phyloP scores from a whole-genome alignment of 805 yeast genomes.

The Saccharomycopsis amapae region DNA sequence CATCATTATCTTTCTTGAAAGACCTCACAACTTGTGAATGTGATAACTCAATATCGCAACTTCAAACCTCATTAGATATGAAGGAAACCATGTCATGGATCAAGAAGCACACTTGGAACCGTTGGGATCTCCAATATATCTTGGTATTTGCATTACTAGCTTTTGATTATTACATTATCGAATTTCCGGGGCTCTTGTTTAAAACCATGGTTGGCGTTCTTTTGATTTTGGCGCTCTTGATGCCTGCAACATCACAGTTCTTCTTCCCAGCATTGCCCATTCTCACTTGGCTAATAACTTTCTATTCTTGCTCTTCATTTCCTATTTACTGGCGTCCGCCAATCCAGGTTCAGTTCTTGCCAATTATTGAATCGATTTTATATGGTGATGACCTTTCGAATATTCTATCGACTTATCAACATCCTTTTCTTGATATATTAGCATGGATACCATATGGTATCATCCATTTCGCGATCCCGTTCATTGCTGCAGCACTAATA shows the following conservation, averaged over 20 bases:
- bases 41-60: too few species aligned
- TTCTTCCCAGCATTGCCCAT: conserved; percentile 80
- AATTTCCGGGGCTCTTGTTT: conserved; percentile 21
- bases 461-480: conserved; percentile 87
- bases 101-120: neutral
- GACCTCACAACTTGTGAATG: too few species aligned
- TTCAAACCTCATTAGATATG: neutral
- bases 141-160: conserved; percentile 5
- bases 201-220: conserved; percentile 30
- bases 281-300: conserved; percentile 75
- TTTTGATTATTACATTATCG: conserved; percentile 29
- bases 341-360: conserved; percentile 78
- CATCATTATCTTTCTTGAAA: too few species aligned
- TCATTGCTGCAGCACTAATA: conserved; percentile 67
- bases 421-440: conserved; percentile 59
- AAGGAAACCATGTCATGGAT: neutral
- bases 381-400: conserved; percentile 86
- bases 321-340: conserved; percentile 72
- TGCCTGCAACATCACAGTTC: conserved; percentile 79
- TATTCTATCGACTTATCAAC: conserved; percentile 68
- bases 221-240: conserved; percentile 39
- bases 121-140: conserved; percentile 10
- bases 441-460: conserved; percentile 96
- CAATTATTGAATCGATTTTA: conserved; percentile 83
- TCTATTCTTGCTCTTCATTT: conserved; percentile 67